Percentiles rank a stretch among this genome's conserved stretches.
phyloP scores from a whole-genome alignment of 306 rosid species.

The Crotalaria pallida region DNA sequence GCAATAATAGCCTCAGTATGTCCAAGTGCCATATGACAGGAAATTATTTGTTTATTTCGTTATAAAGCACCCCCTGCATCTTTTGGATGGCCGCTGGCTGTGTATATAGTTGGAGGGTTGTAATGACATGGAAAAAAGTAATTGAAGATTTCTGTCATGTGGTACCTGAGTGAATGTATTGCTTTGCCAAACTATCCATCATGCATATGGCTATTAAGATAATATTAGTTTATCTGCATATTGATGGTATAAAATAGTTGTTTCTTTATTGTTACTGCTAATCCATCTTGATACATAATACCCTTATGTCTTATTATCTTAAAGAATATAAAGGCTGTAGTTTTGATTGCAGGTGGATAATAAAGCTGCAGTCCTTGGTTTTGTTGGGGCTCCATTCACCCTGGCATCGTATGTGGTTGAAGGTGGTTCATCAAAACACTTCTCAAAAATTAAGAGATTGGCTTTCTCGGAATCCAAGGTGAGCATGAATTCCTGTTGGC shows the following conservation, averaged over 20 bases:
- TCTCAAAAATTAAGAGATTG: conserved; percentile 79
- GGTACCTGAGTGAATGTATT: neutral
- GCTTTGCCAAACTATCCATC: neutral
- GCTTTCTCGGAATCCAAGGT: conserved; percentile 84
- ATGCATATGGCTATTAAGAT: conserved; percentile 1
- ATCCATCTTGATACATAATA: neutral
- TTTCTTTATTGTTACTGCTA: neutral
- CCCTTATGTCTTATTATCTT: neutral
- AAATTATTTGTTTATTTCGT: neutral
- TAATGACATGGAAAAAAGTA: neutral
- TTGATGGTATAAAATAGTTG: neutral
- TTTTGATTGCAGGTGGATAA: conserved; percentile 66
- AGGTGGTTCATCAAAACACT: conserved; percentile 96
- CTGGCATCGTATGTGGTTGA: conserved; percentile 95
- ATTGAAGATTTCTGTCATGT: neutral
- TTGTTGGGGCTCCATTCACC: conserved; percentile 98
- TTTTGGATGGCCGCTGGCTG: neutral
- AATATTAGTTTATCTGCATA: neutral
- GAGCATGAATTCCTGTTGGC: neutral
- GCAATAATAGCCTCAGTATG: neutral
- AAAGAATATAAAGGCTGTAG: neutral
- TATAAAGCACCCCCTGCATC: neutral
- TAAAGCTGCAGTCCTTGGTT: conserved; percentile 89
- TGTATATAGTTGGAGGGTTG: neutral
- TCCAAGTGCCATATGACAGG: neutral